phyloP scores from a whole-genome alignment of 2,329 filamentous ascomycete genomes.

The Penicillium sumatraense region DNA sequence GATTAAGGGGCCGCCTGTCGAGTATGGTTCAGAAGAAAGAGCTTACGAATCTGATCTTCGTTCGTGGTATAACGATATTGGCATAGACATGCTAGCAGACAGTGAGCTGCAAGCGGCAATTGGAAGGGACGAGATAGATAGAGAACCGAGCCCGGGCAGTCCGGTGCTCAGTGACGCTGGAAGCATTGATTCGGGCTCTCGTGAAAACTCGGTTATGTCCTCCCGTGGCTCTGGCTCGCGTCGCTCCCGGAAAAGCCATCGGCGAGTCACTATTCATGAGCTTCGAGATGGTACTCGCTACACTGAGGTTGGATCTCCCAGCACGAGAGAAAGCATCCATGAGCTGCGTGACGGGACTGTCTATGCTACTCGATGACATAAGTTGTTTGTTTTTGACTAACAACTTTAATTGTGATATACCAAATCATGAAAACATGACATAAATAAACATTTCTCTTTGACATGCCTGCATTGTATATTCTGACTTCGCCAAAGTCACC shows the following conservation, averaged over 20 bases:
- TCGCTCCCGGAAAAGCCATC: constrained; percentile 34
- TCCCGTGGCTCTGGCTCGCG: constrained; percentile 32
- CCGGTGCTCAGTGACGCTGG: constrained; percentile 37
- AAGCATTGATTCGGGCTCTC: constrained; percentile 33
- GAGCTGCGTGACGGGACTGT: constrained; percentile 49
- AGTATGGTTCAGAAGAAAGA: constrained; percentile 44
- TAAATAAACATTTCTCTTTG: not conserved
- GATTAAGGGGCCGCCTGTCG: constrained; percentile 44
- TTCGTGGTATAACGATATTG: constrained; percentile 47
- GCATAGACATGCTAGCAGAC: constrained; percentile 41
- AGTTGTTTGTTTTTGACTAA: not conserved
- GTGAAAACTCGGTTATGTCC: constrained; percentile 28
- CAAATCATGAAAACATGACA: not conserved
- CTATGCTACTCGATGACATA: constrained; percentile 43
- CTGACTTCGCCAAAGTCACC: not conserved
- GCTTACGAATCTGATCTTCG: constrained; percentile 40
- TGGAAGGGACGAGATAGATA: constrained; percentile 31
- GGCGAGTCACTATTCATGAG: constrained; percentile 48
- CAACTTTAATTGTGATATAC: not conserved
- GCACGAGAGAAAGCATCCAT: constrained; percentile 44
- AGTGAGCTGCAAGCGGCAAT: constrained; percentile 41
- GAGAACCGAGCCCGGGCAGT: constrained; percentile 29
- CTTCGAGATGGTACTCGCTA: constrained; percentile 48
- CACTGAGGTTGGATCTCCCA: constrained; percentile 45
- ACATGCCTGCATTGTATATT: not conserved